Base-by-base conservation (phyloP, 208 protist species). In the Leptomonas pyrrhocoris region DNA sequence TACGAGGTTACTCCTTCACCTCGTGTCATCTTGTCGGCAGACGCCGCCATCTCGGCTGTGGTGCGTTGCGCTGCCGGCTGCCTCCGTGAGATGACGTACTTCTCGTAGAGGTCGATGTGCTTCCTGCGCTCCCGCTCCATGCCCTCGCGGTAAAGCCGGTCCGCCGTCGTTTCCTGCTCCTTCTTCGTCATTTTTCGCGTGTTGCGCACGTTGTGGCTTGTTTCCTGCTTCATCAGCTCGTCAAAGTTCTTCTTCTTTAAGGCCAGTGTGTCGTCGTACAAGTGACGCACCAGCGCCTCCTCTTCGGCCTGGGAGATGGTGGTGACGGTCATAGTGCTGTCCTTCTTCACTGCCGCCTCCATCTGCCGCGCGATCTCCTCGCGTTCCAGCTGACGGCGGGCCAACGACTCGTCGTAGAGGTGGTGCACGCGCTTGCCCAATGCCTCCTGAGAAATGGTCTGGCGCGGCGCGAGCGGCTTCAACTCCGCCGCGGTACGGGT, bases 401-500 rank as follows among this genome's bases (percentile, higher is more conserved):
- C 88, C 2, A 96, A 66, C 1, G 91, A 94, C 34, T 93, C 91
- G 46, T 94, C 85, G 79, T 94, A 96, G 42, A 96, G 78, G 74
- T 88, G 88, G 55, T 89, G 82, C 36, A 94, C 86, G 53, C 83
- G 85, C 23, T 73, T 76, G 30, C 92, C 74, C 15, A 84, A 58
- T 13, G 79, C 72, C 76, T 86, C 86, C 45, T 82, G 49, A 0
- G 84, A 76, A 13, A 94, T 81, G n/a, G 45, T 79, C 19, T 73
- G 64, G 9, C 51, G 67, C 40, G 84, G 65, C 7, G 68, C 62
- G 3, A 90, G 53, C 13, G 88, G 88, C 56, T 78, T 81, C n/a
- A 94, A 68, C 34, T 78, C 36, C 16, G 77, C 75, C 57, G 74
- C 68, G 2, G 51, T 15, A 31, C 71, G 60, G 40, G 56, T 51